Conservation (phyloP, 768 basidiomycete species). For the Boletellus sp. region DNA sequence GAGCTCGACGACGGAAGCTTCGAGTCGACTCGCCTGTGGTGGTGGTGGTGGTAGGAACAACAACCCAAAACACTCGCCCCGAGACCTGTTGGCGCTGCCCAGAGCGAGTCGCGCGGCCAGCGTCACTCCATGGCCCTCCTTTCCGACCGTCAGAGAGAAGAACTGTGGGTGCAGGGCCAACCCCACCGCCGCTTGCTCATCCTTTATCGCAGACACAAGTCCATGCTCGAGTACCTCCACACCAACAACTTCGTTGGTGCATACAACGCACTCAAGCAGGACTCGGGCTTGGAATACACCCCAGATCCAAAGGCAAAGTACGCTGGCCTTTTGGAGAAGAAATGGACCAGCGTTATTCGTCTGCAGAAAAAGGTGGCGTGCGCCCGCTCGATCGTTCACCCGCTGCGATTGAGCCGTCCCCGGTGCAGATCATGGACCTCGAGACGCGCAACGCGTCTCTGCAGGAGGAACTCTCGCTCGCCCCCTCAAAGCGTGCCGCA, state of each 20-base stretch:
- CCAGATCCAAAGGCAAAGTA: slow-evolving; percentile 87
- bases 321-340: slow-evolving; percentile 89
- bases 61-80: slow-evolving; percentile 30
- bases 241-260: slow-evolving; percentile 61
- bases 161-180: slow-evolving; percentile 37
- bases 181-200: slow-evolving; percentile 8
- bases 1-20: no score
- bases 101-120: slow-evolving; percentile 1
- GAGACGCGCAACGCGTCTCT: slow-evolving; percentile 78
- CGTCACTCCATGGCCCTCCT: slow-evolving; percentile 37
- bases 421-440: slow-evolving; percentile 84
- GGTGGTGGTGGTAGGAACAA: slow-evolving; percentile 14
- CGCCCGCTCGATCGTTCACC: slow-evolving; percentile 6
- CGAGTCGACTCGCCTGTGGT: not conserved
- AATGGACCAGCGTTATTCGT: slow-evolving; percentile 95
- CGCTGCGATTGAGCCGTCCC: slow-evolving; percentile 7
- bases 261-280: slow-evolving; percentile 55
- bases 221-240: slow-evolving; percentile 76
- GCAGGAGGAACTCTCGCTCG: slow-evolving; percentile 63
- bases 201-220: slow-evolving; percentile 58
- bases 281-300: slow-evolving; percentile 56
- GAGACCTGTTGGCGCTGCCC: not conserved
- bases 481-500: slow-evolving; percentile 49
- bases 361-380: slow-evolving; percentile 84
- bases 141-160: slow-evolving; percentile 46